Evolutionary conservation across 2,329 filamentous ascomycete genomes (phyloP), one percentile per base, ranked within the genome.

Genomic region (Phaeosphaeriaceae sp.): DNA sequence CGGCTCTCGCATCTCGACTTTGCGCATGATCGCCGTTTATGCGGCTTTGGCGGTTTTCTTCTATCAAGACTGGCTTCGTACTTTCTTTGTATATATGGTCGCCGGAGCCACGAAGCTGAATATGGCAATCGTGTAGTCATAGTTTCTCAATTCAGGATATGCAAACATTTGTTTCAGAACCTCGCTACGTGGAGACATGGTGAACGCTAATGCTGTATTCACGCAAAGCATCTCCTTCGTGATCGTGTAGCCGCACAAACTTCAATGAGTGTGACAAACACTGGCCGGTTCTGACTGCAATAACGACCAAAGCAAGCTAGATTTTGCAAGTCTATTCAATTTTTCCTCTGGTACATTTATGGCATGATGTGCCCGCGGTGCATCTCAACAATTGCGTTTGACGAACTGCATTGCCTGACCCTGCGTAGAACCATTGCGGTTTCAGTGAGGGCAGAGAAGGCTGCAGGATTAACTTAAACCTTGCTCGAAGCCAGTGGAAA

Each of bases 41-140:
- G 51, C 56, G 51, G 52, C 58, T 54, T 28, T 28, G 26, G 50
- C 54, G 42, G 54, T 19, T 5, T 23, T 23, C 30, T 63, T 60
- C 35, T 50, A 23, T 24, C 30, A 57, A 66, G 52, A 62, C 50
- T 67, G 63, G 60, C 52, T 63, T 56, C 28, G 54, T 60, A 47
- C 48, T 56, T 56, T 46, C 22, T 56, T 50, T 56, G 40, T 56
- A 51, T 51, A 56, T 56, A 51, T 51, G 32, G 53, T 43, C 54
- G 28, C 22, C 19, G 11, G 15, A 24, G 47, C 23, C 35, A 40
- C 23, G 40, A 26, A 30, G 26, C n/a, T 48, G 35, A 28, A 17
- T 42, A 49, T 21, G 26, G 24, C 23, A 51, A 22, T 40, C 13
- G 24, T 9, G 22, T 51, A 46, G 49, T 52, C 48, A 17, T 47